phyloP scores from a whole-genome alignment of 2,329 filamentous ascomycete species.

The Epicoccum sorghinum region DNA sequence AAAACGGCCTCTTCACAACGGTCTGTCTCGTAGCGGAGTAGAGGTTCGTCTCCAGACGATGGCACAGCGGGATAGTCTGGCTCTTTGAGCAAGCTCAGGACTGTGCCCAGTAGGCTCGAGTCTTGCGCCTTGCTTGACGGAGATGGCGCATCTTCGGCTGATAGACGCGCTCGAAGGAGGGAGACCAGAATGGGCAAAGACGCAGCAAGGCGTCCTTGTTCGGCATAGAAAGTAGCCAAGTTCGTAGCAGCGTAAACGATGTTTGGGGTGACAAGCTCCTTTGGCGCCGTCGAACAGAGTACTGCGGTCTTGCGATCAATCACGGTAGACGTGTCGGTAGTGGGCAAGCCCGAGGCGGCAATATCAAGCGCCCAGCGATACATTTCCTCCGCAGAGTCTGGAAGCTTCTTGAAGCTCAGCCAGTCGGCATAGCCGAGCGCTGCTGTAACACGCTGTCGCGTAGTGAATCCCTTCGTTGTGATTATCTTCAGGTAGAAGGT shows the following conservation, averaged over 20 bases:
- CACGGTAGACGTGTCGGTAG: constrained; percentile 49
- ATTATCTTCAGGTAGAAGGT: constrained; percentile 82
- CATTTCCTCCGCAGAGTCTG: constrained; percentile 71
- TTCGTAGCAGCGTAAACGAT: constrained; percentile 76
- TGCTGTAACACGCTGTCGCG: constrained; percentile 80
- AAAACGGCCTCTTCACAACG: constrained; percentile 85
- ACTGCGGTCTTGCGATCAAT: constrained; percentile 69
- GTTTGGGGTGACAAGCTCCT: constrained; percentile 68
- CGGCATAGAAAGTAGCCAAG: constrained; percentile 78
- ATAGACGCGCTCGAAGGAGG: constrained; percentile 76
- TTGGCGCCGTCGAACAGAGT: constrained; percentile 60
- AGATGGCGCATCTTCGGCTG: constrained; percentile 55
- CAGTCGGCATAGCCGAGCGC: constrained; percentile 84
- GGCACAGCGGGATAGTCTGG: constrained; percentile 72
- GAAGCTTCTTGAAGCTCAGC: constrained; percentile 75
- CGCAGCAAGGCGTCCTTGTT: constrained; percentile 66
- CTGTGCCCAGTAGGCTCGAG: constrained; percentile 34
- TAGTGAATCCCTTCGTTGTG: constrained; percentile 77
- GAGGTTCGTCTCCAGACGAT: constrained; percentile 70
- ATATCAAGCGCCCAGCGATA: constrained; percentile 79
- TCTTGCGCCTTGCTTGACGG: constrained; percentile 26
- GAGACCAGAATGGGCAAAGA: constrained; percentile 88
- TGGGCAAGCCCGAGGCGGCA: constrained; percentile 63
- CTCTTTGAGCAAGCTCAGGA: constrained; percentile 52
- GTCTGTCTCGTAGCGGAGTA: constrained; percentile 68